Percentiles rank a stretch among this genome's conserved stretches.
Evolutionary conservation across 495 filamentous ascomycete species (phyloP).

Genomic region (Penicillium coprophilum): DNA sequence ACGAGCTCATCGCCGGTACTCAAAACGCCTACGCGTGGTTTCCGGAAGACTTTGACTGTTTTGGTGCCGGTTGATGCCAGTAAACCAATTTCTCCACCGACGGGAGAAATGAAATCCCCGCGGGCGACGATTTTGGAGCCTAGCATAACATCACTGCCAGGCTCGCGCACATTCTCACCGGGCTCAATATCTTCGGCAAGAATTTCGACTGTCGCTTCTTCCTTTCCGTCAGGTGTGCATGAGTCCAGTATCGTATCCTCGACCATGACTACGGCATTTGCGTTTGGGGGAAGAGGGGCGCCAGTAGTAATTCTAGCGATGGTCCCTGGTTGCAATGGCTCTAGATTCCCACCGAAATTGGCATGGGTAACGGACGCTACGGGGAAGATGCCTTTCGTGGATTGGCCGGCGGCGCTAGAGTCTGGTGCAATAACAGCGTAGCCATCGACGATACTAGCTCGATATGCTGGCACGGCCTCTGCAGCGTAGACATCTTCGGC

Average conservation of each 20-base stretch:
- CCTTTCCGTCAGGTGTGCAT: constrained; percentile 72
- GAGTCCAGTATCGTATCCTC: constrained; percentile 81
- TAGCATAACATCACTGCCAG: constrained; percentile 80
- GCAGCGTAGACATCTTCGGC: constrained; percentile 77
- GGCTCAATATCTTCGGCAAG: constrained; percentile 68
- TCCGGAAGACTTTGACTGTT: constrained; percentile 72
- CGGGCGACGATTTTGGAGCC: constrained; percentile 67
- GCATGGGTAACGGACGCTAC: constrained; percentile 88
- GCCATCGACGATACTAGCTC: constrained; percentile 95
- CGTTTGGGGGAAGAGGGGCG: constrained; percentile 83
- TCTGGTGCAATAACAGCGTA: constrained; percentile 69
- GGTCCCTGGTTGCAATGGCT: constrained; percentile 65
- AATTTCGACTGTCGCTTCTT: constrained; percentile 87
- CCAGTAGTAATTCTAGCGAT: constrained; percentile 92
- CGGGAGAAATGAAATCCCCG: constrained; percentile 74
- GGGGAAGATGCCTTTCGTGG: constrained; percentile 75
- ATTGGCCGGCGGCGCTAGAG: constrained; percentile 49
- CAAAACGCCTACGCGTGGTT: constrained; percentile 79
- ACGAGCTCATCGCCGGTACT: constrained; percentile 97
- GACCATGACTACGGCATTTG: constrained; percentile 94
- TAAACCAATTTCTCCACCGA: constrained; percentile 88
- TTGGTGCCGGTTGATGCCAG: constrained; percentile 78
- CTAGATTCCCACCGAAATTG: constrained; percentile 57
- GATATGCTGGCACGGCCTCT: constrained; percentile 87
- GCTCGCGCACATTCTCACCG: constrained; percentile 86